Base-by-base conservation (phyloP, 768 basidiomycete species). In the Russula earlei region DNA sequence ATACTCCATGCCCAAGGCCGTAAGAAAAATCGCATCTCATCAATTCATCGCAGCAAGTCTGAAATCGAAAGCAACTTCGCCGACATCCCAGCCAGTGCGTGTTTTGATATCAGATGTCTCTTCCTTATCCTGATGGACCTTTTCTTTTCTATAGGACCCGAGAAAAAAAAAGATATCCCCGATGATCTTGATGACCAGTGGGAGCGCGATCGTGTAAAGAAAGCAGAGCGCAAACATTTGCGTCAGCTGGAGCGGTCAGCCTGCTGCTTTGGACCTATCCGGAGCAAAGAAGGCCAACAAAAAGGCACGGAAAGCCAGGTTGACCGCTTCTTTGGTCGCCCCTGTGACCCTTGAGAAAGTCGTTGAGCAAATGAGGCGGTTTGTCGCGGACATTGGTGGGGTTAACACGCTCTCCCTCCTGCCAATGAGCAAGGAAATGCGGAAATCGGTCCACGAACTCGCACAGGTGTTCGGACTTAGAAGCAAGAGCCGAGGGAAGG, bases 191-290 rank as follows among this genome's bases (percentile, higher is more conserved):
- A 73, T 50, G 77, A 70, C 0, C 83, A 82, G 56, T 96, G 91
- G 91, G 79, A 81, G 43, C 77, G 78, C 45, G 94, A 97, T 65
- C 88, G 91, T 2, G 71, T 74, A 49, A 86, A 83, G 72, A 98
- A 96, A 67, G 90, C 90, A 0, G 82, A 83, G 54, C 67, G 73
- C 64, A 95, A 91, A 67, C 76, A 72, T 2, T 73, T 77, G 15
- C 83, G 91, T 0, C 77, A 73, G 1, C 68, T 77, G 3, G 81
- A 77, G 15, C 79, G 79, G 11, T 70, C 84, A 2, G 72, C 77
- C n/a, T 17, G 71, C 71, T 0, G 81, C 81, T 12, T 74, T 82
- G 2, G 87, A 92, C 63, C 84, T 85, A 0, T 68, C 83, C n/a
- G 62, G 75, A 7, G 60, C 60, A n/a, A 77, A 82, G 62, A 84